Evolutionary conservation across 306 rosid genomes (phyloP), one percentile per base, ranked within the genome.

Genomic region (Vigna mungo): DNA sequence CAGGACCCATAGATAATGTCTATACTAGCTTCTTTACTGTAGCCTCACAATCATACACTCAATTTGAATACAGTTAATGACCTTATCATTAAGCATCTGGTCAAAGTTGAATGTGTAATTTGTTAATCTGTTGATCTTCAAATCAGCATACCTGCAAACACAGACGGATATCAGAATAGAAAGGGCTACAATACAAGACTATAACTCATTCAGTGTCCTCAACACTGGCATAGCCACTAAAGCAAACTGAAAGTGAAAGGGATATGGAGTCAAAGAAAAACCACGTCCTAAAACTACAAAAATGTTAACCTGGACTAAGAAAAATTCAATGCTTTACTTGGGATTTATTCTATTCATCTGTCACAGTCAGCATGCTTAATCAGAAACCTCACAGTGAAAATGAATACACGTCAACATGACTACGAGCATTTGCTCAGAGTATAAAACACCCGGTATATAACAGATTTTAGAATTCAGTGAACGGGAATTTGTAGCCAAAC

Each of bases 1-100:
- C 13, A 41, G 46, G 46, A 9, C 46, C 13, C 46, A 9, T 41
- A 41, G 46, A 41, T 9, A 41, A 41, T 41, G 13, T 41, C 46
- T 41, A 9, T 2, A 41, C 46, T 41, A 2, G 46, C 13, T 41
- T 41, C 46, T 41, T 2, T 41, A 41, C 46, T 41, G 11, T 41
- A 41, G 10, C 46, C 46, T 41, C 13, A 41, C 46, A 9, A 41
- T 41, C 46, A 41, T 41, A 41, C 46, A 41, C 46, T 41, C 46
- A 41, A 41, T 41, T 41, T 41, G 46, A 2, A 41, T 41, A 41
- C 12, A 41, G 13, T 9, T 41, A 9, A 41, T 41, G 46, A 93
- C 97, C 97, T 93, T 90, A 71, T 93, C 96, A 79, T 53, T 96
- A 51, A 96, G 94, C 98, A 96, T 96, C 82, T 91, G 99, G 84